Evolutionary conservation across 768 basidiomycete species (phyloP).

Genomic region (Mycena alexandri): DNA sequence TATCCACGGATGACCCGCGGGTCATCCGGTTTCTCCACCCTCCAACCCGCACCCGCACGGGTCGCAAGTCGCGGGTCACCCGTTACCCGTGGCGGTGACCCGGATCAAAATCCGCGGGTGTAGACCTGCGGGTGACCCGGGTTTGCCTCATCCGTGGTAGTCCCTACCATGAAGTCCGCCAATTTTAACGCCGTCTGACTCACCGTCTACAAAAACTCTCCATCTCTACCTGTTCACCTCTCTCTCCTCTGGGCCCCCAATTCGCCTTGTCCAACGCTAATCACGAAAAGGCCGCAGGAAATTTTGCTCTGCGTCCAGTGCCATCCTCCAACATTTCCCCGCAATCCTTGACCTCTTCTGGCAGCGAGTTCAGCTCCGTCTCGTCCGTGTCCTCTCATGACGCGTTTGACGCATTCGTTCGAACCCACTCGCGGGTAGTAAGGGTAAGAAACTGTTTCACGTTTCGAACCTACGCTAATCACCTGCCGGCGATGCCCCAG

Average conservation of each 20-base stretch:
- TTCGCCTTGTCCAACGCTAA: slow-evolving; percentile 20
- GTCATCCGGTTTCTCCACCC: no score
- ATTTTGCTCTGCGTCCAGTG: slow-evolving; percentile 19
- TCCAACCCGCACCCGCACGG: no score
- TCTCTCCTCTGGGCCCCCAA: slow-evolving; percentile 27
- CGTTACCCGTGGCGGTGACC: no score
- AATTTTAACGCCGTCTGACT: slow-evolving; percentile 18
- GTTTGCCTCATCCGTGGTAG: no score
- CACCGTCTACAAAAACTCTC: slow-evolving; percentile 29
- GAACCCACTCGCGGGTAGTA: slow-evolving; percentile 33
- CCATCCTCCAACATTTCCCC: slow-evolving; percentile 29
- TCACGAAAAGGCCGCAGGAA: slow-evolving; percentile 7
- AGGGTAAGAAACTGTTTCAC: slow-evolving; percentile 18
- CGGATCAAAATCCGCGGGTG: no score
- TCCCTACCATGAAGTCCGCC: slow-evolving; percentile 2
- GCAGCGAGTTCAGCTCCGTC: slow-evolving; percentile 30
- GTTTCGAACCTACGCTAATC: no score
- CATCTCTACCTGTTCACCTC: slow-evolving; percentile 18
- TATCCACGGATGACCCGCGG: no score
- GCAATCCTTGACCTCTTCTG: slow-evolving; percentile 33
- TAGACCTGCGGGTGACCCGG: no score
- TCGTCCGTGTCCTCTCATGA: slow-evolving; percentile 12
- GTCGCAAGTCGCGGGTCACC: no score
- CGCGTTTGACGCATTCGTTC: slow-evolving; percentile 33
- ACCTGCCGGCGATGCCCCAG: slow-evolving; percentile 17